A percentile compares a stretch with the other conserved stretches of the same genome.
Conservation (phyloP, 345 rosid species). For the Aurinia saxatilis region DNA sequence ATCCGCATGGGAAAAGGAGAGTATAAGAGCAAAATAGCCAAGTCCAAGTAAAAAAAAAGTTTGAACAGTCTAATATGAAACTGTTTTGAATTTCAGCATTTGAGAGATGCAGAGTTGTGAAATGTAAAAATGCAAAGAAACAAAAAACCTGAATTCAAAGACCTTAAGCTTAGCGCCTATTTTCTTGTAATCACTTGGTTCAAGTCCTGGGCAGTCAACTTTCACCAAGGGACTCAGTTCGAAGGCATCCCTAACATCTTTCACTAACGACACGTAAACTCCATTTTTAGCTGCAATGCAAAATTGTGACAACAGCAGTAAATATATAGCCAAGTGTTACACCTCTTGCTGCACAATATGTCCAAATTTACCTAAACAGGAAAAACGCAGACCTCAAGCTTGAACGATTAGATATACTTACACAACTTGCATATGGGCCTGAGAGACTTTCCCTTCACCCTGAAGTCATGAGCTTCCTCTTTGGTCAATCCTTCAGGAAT, state of each 20-base stretch:
- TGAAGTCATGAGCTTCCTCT: slow-evolving; percentile 56
- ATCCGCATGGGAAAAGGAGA: not conserved
- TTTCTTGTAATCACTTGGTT: slow-evolving; percentile 85
- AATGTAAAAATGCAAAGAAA: not conserved
- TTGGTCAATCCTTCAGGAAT: slow-evolving; percentile 80
- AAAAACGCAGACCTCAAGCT: not conserved
- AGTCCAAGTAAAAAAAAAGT: not conserved
- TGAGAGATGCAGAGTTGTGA: not conserved
- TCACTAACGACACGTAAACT: slow-evolving; percentile 60
- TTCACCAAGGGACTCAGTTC: slow-evolving; percentile 81
- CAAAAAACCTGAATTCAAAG: not conserved
- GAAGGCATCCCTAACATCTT: slow-evolving; percentile 79
- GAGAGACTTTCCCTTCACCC: slow-evolving; percentile 66
- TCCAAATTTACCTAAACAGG: not conserved
- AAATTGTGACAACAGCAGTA: slow-evolving; percentile 1
- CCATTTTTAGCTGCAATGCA: slow-evolving; percentile 73
- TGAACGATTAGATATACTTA: slow-evolving; percentile 20
- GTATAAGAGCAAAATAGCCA: not conserved
- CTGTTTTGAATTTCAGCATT: not conserved
- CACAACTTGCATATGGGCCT: slow-evolving; percentile 81
- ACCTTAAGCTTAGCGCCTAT: slow-evolving; percentile 96
- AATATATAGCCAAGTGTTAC: not conserved
- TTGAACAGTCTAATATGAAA: not conserved
- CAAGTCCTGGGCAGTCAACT: slow-evolving; percentile 74
- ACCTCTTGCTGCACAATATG: not conserved